Base-by-base conservation (phyloP, 2,329 filamentous ascomycete species). In the Calonectria hawksworthii region DNA sequence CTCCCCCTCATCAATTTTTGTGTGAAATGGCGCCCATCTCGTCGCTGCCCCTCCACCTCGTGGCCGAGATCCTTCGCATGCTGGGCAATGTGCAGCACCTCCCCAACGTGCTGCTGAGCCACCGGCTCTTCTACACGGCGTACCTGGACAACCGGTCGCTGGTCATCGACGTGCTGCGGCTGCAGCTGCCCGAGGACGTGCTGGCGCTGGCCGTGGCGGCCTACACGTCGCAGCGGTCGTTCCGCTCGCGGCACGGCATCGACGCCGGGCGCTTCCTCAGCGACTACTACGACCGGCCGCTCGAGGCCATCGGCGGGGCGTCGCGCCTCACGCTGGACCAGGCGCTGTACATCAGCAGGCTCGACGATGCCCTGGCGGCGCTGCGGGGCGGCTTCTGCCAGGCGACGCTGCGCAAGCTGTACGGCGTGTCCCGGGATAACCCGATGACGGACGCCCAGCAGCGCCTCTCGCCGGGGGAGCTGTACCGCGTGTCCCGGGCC, bases 51-150 rank as follows among this genome's bases (percentile, higher is more conserved):
- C 71, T 79, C 16, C 79, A 80, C 67, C 54, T 80, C 16, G 36
- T 79, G 16, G 76, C 77, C 65, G 77, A 79, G 66, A 79, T 80
- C 50, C 73, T 80, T 16, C 36, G 70, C 11, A 54, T 78, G 41
- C 68, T 80, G 61, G 70, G 71, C 7, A 72, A 68, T 16, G 74
- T 80, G 30, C 68, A 78, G 32, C 67, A 75, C 10, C 73, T 80
- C 0, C 79, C 75, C 65, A 44, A 70, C 9, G 72, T 73, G 23
- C 32, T 80, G 4, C 59, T 80, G 7, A 80, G 79, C 69, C 72
- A 80, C 59, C 77, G 71, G 59, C 63, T 79, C 51, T 80, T 80
- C 36, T 79, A 80, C 68, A 74, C 67, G 41, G 79, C 77, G n/a
- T 65, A 70, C 11, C 23, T 76, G 7, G 79, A 80, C 66, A 77